Base-by-base conservation (phyloP, 2,329 filamentous ascomycete genomes). In the Alternaria arbusti region DNA sequence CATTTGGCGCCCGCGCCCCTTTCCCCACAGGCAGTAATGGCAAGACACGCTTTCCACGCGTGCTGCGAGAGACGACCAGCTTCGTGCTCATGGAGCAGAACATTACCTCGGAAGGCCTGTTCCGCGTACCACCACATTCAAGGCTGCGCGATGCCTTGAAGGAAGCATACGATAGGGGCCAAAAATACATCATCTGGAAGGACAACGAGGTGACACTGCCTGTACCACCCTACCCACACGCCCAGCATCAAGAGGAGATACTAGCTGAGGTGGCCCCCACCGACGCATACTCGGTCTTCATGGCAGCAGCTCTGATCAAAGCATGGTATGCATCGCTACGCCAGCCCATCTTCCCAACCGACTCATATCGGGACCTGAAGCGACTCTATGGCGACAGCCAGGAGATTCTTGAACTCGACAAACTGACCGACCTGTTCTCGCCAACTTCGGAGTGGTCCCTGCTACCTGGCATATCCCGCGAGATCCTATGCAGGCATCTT, bases 131-230 rank as follows among this genome's bases (percentile, higher is more conserved):
- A 12, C 82, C 85, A 4, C 84, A 86, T 62, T 80, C 81, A 2
- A 82, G 82, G 26, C 74, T 86, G 12, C 78, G 84, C 46, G 83
- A 85, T 22, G 79, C 86, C 3, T 74, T 87, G 44, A 83, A 82
- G 59, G 86, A 88, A 63, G 84, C 85, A 6, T 87, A 87, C 61
- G 84, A 87, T 71, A 78, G 86, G 45, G 84, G 84, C 20, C 86
- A 87, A 66, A 82, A 83, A 63, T 86, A 83, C 68, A 84, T 86
- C 47, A 74, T 87, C 6, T 86, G 83, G 83, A 85, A 85, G 66
- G 82, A 85, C 68, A 78, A 79, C 56, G 70, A 70, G 25, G 69
- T 71, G 7, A 74, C 70, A 9, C 70, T 81, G 25, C 78, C 76
- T 4, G 47, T 78, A 5, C 75, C 79, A 22, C 57, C 68, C 7